phyloP scores from a whole-genome alignment of 176 grass and related monocot species.

The Phyllostachys edulis region DNA sequence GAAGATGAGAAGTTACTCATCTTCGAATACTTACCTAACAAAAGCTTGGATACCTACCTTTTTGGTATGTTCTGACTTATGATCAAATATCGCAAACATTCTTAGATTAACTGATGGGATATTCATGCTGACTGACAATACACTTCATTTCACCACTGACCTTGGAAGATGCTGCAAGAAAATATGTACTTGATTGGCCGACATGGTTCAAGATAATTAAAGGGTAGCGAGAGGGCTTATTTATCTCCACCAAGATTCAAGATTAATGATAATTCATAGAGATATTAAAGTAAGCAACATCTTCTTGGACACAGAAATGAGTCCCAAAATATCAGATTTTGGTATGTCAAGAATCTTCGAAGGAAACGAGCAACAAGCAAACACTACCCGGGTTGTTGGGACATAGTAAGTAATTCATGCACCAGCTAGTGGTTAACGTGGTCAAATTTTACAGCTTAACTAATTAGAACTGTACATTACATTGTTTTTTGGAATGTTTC shows the following conservation, averaged over 20 bases:
- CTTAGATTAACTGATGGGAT: neutral
- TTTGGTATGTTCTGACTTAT: constrained; percentile 42
- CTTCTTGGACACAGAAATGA: constrained; percentile 50
- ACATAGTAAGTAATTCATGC: constrained; percentile 46
- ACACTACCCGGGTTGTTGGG: constrained; percentile 34
- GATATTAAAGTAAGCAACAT: constrained; percentile 56
- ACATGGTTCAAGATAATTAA: constrained; percentile 39
- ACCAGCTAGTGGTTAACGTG: neutral
- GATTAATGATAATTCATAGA: constrained; percentile 42
- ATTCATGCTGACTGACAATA: neutral
- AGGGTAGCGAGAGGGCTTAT: constrained; percentile 52
- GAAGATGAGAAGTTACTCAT: constrained; percentile 52
- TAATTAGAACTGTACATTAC: neutral
- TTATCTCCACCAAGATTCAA: constrained; percentile 66
- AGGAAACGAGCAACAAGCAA: constrained; percentile 30
- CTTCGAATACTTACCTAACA: constrained; percentile 67
- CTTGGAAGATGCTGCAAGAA: constrained; percentile 31
- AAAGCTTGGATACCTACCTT: constrained; percentile 53
- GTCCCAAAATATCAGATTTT: constrained; percentile 61
- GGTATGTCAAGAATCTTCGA: constrained; percentile 51
- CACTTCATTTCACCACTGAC: neutral
- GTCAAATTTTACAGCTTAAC: neutral
- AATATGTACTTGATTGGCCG: constrained; percentile 28
- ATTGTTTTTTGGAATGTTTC: neutral
- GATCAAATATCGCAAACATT: neutral